Conservation (phyloP, 225 moss, liverwort and hornwort genomes). For the Polytrichum formosum region DNA sequence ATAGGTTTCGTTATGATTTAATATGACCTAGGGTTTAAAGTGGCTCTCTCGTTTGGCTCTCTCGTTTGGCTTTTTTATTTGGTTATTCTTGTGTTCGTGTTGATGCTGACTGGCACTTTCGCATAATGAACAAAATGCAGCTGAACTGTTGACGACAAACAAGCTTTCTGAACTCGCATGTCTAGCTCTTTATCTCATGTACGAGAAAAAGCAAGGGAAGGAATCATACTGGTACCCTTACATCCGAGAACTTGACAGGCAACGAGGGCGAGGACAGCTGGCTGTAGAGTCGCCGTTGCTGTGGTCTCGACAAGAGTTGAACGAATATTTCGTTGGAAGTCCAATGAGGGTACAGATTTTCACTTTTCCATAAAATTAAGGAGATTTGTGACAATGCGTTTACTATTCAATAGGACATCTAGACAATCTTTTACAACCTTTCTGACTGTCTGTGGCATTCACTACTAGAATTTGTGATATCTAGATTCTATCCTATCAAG, state of each 20-base stretch:
- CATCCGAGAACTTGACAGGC: constrained; percentile 98
- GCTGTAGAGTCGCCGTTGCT: constrained; percentile 93
- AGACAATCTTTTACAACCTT: too few relatives aligned
- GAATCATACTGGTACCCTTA: constrained; percentile 99
- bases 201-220: constrained; percentile 97
- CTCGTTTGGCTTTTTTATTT: too few relatives aligned
- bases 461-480: too few relatives aligned
- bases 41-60: too few relatives aligned
- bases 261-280: constrained; percentile 96
- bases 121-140: constrained; percentile 32
- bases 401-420: too few relatives aligned
- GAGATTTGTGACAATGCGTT: too few relatives aligned
- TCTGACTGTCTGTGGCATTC: too few relatives aligned
- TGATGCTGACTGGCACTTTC: background rate
- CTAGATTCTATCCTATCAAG: too few relatives aligned
- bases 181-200: constrained; percentile 96
- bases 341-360: constrained; percentile 71
- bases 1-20: too few relatives aligned
- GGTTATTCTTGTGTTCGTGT: too few relatives aligned
- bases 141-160: constrained; percentile 95
- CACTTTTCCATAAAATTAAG: too few relatives aligned
- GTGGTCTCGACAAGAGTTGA: constrained; percentile 89
- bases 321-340: constrained; percentile 91
- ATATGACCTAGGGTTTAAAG: too few relatives aligned
- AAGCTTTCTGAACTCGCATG: constrained; percentile 99